Conservation (phyloP, 805 yeast species). For the Maudiozyma bulderi region DNA sequence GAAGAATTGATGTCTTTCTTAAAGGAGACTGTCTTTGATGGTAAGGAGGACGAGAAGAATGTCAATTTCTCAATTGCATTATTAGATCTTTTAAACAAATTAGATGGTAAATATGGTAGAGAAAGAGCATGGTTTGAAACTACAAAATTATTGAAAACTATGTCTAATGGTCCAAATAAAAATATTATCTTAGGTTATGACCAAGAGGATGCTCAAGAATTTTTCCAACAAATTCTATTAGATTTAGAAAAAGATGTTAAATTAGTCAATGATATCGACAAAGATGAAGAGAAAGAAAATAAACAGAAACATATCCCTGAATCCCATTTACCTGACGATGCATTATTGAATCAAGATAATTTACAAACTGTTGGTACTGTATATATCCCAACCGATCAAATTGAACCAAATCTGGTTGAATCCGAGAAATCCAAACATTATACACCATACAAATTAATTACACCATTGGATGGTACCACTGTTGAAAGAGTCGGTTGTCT, state of each 20-base stretch:
- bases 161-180: conserved; percentile 72
- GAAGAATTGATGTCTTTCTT: conserved; percentile 48
- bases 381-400: conserved; percentile 62
- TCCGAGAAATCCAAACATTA: conserved; percentile 14
- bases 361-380: conserved; percentile 56
- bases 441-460: conserved; percentile 42
- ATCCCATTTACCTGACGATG: conserved; percentile 28
- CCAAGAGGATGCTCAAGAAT: conserved; percentile 96
- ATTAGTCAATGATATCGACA: conserved; percentile 4
- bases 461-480: conserved; percentile 86
- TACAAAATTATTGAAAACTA: conserved; percentile 46
- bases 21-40: conserved; percentile 32
- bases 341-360: conserved; percentile 33
- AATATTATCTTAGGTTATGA: conserved; percentile 74
- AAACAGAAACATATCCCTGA: conserved; percentile 19
- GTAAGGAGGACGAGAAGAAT: conserved; percentile 4
- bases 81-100: conserved; percentile 40
- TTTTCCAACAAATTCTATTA: conserved; percentile 69
- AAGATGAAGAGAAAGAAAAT: conserved; percentile 9
- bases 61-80: conserved; percentile 47
- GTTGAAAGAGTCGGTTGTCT: conserved; percentile 88
- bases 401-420: conserved; percentile 53
- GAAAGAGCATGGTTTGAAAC: conserved; percentile 53
- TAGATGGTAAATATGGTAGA: conserved; percentile 47
- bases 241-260: conserved; percentile 42